Percentiles rank a stretch among this genome's conserved stretches.
Conservation (phyloP, 306 rosid genomes). For the Medicago ruthenica region DNA sequence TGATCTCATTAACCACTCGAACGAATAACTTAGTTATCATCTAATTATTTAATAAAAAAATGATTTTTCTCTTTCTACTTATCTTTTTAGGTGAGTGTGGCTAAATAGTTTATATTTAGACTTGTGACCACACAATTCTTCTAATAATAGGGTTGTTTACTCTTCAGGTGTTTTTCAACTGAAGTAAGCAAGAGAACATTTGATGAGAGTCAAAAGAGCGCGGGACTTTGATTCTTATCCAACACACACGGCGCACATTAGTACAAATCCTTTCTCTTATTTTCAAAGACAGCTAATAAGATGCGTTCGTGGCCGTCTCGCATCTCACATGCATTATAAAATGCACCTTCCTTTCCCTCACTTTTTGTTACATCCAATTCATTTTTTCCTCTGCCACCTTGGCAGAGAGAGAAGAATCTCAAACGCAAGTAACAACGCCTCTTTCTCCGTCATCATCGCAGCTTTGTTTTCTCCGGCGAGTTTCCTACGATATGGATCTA, state of each 20-base stretch:
- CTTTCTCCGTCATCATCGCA: not conserved
- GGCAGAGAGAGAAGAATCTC: slow-evolving; percentile 41
- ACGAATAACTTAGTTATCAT: too few species aligned
- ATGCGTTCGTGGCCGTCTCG: not conserved
- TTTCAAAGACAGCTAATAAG: not conserved
- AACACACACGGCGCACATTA: not conserved
- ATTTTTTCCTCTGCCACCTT: slow-evolving; percentile 32
- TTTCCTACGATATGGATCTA: slow-evolving; percentile 54
- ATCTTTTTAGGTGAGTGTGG: too few species aligned
- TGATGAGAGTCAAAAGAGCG: not conserved
- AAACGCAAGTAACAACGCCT: not conserved
- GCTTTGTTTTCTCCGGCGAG: slow-evolving; percentile 27
- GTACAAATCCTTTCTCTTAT: not conserved
- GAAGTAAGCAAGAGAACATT: too few species aligned
- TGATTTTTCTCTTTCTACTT: too few species aligned
- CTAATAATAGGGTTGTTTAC: too few species aligned
- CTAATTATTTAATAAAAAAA: too few species aligned
- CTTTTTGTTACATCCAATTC: slow-evolving; percentile 24
- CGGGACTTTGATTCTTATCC: not conserved
- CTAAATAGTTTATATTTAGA: too few species aligned
- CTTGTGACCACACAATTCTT: too few species aligned
- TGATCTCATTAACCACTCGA: too few species aligned
- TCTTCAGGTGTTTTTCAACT: too few species aligned
- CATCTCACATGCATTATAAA: slow-evolving; percentile 39
- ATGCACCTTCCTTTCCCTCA: not conserved